Base-by-base conservation (phyloP, 768 basidiomycete species). In the Trametes maxima region DNA sequence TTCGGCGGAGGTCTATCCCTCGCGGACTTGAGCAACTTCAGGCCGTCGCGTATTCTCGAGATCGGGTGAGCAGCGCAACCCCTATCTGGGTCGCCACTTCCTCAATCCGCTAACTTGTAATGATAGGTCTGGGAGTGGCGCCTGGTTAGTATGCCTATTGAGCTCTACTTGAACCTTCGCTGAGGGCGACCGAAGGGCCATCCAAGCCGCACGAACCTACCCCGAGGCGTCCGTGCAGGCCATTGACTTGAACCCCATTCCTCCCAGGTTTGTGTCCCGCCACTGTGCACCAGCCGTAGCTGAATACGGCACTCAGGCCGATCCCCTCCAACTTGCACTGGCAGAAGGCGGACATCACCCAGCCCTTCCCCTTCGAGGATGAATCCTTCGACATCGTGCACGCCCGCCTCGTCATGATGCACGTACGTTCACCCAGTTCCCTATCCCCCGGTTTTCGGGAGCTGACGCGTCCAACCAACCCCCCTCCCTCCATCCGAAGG, bases 301-400 rank as follows among this genome's bases (percentile, higher is more conserved):
- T 28, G 16, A 24, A 8, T n/a, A 36, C 8, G 21, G 11, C 22
- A 10, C 16, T 8, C 61, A 68, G 67, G 19, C 60, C 65, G 14
- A 54, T 65, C 4, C 67, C 67, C 12, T 24, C 46, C n/a, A 70
- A 72, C 55, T 24, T 72, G 6, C 28, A 39, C 5, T 68, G 66
- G 40, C 53, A 65, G 22, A 40, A 65, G 28, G 39, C 65, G 12
- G 59, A 72, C 54, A 55, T 72, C 10, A 42, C 64, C 33, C 36
- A 65, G 5, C 66, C 66, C 25, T 66, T 69, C 43, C 71, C 69
- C 1, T 72, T 68, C 39, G 40, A 64, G 5, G 44, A 53, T 8
- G 68, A 62, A 24, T 36, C 44, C 25, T 72, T 72, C 56, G 71
- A 72, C 58, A 48, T 69, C 28, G 55, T 72, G 14, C 71, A 72